These are phyloP conservation scores for Aspergillus jensenii DNA, from an alignment of 2,329 filamentous ascomycete genomes.

Conservation along the genomic window DNA sequence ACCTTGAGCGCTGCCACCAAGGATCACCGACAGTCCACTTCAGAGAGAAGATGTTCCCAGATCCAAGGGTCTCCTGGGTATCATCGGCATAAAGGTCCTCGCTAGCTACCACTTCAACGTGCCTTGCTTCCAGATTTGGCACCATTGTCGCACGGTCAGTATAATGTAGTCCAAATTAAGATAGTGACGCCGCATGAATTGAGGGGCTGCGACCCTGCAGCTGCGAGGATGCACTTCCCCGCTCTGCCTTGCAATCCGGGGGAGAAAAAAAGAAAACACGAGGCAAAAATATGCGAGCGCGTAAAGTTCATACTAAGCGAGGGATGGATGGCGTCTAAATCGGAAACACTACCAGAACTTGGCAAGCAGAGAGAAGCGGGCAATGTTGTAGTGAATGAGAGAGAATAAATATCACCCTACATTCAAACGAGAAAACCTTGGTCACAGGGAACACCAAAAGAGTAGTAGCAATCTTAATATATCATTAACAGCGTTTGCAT, in stretches of 20 bases:
- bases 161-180: background rate
- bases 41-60: background rate
- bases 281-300: background rate
- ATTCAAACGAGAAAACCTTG: too few relatives aligned
- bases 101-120: background rate
- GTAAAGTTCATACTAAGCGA: too few relatives aligned
- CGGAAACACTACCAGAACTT: too few relatives aligned
- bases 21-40: background rate
- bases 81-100: background rate
- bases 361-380: too few relatives aligned
- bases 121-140: background rate
- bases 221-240: background rate
- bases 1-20: conserved; percentile 8
- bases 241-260: background rate
- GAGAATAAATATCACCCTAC: too few relatives aligned
- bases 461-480: too few relatives aligned
- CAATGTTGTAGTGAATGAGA: too few relatives aligned
- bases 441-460: too few relatives aligned
- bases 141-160: background rate
- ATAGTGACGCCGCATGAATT: background rate
- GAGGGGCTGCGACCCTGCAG: background rate
- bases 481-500: too few relatives aligned
- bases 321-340: too few relatives aligned
- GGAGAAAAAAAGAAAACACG: background rate
- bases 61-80: background rate